Evolutionary conservation across 2,329 filamentous ascomycete species (phyloP).

Genomic region (Mollisiaceae sp.): DNA sequence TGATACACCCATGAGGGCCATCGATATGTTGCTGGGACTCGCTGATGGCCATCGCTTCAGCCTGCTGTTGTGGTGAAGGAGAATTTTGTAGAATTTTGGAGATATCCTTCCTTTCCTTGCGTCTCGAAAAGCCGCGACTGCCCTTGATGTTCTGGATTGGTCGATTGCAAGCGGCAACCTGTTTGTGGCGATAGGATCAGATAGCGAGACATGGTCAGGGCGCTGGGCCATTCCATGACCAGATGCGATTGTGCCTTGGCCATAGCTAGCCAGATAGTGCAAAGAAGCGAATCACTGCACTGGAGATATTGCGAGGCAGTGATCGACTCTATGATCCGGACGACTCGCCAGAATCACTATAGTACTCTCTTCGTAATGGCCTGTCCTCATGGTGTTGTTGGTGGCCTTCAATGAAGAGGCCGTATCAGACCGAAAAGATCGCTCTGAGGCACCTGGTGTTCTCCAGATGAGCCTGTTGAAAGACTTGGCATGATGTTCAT

Average conservation of each 20-base stretch:
- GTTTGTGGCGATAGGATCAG: background rate
- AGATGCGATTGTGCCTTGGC: background rate
- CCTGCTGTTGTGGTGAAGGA: background rate
- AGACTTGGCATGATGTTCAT: background rate
- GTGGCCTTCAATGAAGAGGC: background rate
- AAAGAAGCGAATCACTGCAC: no score
- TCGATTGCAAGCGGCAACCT: background rate
- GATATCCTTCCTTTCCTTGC: background rate
- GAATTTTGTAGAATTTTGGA: background rate
- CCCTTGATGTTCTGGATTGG: background rate
- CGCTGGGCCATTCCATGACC: background rate
- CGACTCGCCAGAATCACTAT: background rate
- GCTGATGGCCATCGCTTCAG: background rate
- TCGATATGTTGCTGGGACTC: background rate
- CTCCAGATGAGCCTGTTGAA: background rate
- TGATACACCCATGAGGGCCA: background rate
- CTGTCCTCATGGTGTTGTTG: background rate
- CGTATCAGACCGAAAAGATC: background rate
- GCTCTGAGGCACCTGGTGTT: no score
- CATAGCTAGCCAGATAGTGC: background rate
- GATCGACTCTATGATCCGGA: background rate
- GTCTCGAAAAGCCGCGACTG: background rate
- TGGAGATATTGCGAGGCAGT: background rate
- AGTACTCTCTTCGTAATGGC: background rate
- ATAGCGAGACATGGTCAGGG: conserved; percentile 5